Percentiles rank a stretch among this genome's conserved stretches.
Evolutionary conservation across 192 early-diverging fungal genomes (phyloP).

Genomic region (Lobosporangium transversale): DNA sequence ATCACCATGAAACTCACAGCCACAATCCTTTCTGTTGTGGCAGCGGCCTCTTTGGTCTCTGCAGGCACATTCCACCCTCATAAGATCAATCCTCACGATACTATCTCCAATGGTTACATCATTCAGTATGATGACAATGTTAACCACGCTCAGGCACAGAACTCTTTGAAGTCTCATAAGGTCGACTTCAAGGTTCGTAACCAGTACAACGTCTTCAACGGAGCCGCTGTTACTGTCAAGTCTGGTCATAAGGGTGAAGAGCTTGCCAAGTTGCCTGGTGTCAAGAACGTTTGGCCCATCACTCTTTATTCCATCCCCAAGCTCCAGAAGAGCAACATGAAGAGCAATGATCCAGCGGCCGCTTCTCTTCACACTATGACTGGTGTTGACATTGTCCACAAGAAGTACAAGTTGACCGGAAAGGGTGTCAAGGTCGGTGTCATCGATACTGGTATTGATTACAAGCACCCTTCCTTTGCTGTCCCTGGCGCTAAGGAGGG

Average conservation of each 20-base stretch:
- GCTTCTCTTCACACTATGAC: constrained; percentile 54
- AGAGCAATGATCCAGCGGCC: constrained; percentile 18
- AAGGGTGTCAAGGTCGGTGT: constrained; percentile 65
- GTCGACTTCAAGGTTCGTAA: constrained; percentile 51
- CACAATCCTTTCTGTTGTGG: constrained; percentile 40
- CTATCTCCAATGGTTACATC: constrained; percentile 28
- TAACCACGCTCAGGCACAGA: constrained; percentile 13
- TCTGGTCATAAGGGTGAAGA: constrained; percentile 31
- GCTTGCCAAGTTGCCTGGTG: constrained; percentile 32
- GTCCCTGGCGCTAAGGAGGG: constrained; percentile 33
- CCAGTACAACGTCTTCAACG: constrained; percentile 60
- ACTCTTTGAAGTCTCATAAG: constrained; percentile 20
- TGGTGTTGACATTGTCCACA: constrained; percentile 50
- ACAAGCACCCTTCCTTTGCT: constrained; percentile 71
- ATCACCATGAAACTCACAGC: constrained; percentile 29
- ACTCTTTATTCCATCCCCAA: constrained; percentile 36
- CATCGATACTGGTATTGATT: constrained; percentile 69
- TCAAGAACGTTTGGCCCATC: constrained; percentile 61
- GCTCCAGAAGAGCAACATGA: constrained; percentile 23
- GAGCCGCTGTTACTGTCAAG: constrained; percentile 55
- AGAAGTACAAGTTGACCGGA: constrained; percentile 49
- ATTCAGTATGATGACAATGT: constrained; percentile 32
- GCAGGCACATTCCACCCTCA: constrained; percentile 47
- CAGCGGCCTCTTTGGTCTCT: constrained; percentile 45
- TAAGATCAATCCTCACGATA: not conserved